Evolutionary conservation across 495 filamentous ascomycete genomes (phyloP).

Genomic region (Aspergillus hancockii): DNA sequence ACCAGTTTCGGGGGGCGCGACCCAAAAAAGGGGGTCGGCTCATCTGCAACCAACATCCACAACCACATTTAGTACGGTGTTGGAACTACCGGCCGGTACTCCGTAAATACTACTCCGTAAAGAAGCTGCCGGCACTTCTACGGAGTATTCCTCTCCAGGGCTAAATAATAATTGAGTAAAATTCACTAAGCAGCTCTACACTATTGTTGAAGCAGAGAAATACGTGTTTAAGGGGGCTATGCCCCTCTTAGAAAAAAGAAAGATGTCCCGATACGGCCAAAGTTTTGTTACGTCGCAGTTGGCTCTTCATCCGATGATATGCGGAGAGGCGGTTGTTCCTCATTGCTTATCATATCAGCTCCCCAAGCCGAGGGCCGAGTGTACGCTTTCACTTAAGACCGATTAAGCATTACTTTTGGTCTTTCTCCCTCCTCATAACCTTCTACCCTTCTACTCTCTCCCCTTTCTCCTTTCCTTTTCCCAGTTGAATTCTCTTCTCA

Average conservation of each 20-base stretch:
- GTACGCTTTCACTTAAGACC: neutral
- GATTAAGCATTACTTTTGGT: neutral
- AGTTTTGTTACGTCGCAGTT: neutral
- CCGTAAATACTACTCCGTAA: too few relatives aligned
- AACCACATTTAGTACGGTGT: too few relatives aligned
- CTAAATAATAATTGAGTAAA: too few relatives aligned
- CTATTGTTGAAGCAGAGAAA: too few relatives aligned
- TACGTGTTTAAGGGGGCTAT: too few relatives aligned
- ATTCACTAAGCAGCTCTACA: too few relatives aligned
- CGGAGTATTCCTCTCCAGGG: too few relatives aligned
- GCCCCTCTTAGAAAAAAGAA: neutral
- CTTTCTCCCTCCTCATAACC: neutral
- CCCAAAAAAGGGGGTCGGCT: slow-evolving; percentile 14
- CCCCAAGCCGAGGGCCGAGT: slow-evolving; percentile 11
- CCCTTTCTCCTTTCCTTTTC: neutral
- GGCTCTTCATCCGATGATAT: neutral
- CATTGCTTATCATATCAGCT: neutral
- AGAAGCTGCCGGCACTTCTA: too few relatives aligned
- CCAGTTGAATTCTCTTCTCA: neutral
- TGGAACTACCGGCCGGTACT: too few relatives aligned
- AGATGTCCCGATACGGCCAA: neutral
- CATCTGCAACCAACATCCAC: neutral
- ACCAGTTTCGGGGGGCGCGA: too few relatives aligned
- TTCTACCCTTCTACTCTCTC: neutral
- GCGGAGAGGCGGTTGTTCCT: neutral